Conservation (phyloP, 208 protist genomes). For the Crithidia bombi region DNA sequence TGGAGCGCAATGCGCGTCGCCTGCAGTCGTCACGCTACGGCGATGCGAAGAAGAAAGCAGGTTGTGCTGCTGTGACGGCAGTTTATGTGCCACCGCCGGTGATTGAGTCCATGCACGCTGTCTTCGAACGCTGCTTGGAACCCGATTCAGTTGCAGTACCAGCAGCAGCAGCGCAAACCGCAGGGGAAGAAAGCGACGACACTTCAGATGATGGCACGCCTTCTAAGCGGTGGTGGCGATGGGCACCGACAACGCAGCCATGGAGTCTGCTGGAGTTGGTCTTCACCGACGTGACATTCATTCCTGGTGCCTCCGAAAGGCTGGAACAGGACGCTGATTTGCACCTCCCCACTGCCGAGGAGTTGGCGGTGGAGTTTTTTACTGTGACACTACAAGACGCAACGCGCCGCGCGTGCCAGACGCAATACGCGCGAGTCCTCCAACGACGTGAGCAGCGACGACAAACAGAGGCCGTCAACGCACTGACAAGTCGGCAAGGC, state of each 20-base stretch:
- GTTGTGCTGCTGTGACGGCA: conserved; percentile 1
- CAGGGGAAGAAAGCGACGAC: neutral
- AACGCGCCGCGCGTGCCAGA: neutral
- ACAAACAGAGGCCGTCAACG: neutral
- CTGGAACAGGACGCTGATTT: neutral
- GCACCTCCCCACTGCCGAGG: neutral
- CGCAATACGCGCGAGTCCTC: conserved; percentile 5
- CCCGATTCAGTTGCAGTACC: no score
- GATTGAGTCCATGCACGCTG: conserved; percentile 55
- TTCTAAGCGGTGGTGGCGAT: conserved; percentile 11
- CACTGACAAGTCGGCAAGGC: neutral
- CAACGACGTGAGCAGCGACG: neutral
- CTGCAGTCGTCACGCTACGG: neutral
- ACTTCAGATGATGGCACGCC: neutral
- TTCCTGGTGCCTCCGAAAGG: neutral
- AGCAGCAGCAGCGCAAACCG: no score
- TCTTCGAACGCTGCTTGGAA: conserved; percentile 47
- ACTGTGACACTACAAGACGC: conserved; percentile 7
- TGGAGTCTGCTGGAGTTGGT: conserved; percentile 34
- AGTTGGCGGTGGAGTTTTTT: conserved; percentile 21
- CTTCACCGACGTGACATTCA: neutral
- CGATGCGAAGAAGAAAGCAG: neutral
- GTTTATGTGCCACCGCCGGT: conserved; percentile 49
- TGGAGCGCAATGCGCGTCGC: conserved; percentile 45
- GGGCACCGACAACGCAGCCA: conserved; percentile 31